phyloP scores from a whole-genome alignment of 1,139 yeast genomes.

The Suhomyces bokatorum region DNA sequence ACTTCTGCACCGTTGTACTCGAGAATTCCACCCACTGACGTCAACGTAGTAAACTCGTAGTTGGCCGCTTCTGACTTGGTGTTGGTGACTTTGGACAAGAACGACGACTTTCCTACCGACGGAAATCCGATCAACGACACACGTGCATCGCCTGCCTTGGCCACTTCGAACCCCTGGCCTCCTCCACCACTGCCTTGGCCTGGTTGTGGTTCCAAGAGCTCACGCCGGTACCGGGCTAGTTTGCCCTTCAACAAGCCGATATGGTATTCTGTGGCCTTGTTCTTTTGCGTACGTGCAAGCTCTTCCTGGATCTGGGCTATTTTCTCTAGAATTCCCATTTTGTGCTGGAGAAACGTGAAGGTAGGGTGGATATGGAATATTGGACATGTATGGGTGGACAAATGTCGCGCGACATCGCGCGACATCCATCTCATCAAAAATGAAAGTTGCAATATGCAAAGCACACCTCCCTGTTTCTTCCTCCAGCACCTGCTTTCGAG shows the following conservation, averaged over 20 bases:
- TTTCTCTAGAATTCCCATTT: slow-evolving; percentile 51
- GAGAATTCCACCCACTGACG: slow-evolving; percentile 94
- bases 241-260: slow-evolving; percentile 92
- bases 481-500: not conserved
- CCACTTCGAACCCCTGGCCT: slow-evolving; percentile 93
- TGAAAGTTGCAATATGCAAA: not conserved
- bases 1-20: slow-evolving; percentile 96
- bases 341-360: not conserved
- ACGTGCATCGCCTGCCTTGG: slow-evolving; percentile 95
- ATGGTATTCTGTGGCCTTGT: slow-evolving; percentile 97
- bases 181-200: slow-evolving; percentile 67
- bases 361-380: not conserved
- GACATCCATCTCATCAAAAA: slow-evolving; percentile 8
- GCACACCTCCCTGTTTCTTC: not conserved
- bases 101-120: slow-evolving; percentile 94
- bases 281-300: slow-evolving; percentile 91
- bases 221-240: slow-evolving; percentile 90
- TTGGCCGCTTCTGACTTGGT: slow-evolving; percentile 94
- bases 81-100: slow-evolving; percentile 81
- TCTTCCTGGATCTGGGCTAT: slow-evolving; percentile 91
- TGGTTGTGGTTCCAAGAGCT: slow-evolving; percentile 86
- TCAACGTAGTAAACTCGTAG: slow-evolving; percentile 92
- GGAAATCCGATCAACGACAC: slow-evolving; percentile 96
- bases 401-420: slow-evolving; percentile 4
- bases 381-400: not conserved